phyloP scores from a whole-genome alignment of 2,329 filamentous ascomycete genomes.

The Metarhizium humberi region DNA sequence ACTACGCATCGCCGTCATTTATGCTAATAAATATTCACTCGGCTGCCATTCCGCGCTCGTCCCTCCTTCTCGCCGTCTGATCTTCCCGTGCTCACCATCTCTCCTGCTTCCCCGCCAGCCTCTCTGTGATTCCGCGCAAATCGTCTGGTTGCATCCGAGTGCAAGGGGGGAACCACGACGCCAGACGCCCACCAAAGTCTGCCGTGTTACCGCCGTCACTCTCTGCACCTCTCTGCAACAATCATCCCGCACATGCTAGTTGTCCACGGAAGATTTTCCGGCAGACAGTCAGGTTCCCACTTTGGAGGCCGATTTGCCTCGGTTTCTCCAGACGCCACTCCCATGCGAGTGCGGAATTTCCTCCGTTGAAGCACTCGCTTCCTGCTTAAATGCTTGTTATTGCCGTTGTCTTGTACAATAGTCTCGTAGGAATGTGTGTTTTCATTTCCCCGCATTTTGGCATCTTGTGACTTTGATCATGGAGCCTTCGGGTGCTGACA shows the following conservation, averaged over 20 bases:
- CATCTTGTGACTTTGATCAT: conserved; percentile 16
- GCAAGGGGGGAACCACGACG: too few relatives aligned
- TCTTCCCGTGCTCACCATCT: too few relatives aligned
- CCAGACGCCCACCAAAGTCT: background rate
- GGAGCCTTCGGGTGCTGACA: conserved; percentile 35
- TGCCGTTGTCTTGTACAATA: background rate
- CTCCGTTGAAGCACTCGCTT: background rate
- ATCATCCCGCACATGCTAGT: background rate
- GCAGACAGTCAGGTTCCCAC: background rate
- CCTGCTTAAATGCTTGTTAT: background rate
- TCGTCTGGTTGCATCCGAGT: too few relatives aligned
- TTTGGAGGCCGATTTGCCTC: background rate
- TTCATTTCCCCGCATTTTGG: background rate
- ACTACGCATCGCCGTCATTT: too few relatives aligned
- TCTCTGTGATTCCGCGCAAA: too few relatives aligned
- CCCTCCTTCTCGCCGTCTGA: too few relatives aligned
- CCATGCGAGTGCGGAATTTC: background rate
- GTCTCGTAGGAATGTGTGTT: background rate
- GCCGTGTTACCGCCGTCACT: too few relatives aligned
- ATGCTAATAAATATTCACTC: too few relatives aligned
- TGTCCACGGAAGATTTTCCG: background rate
- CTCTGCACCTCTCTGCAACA: too few relatives aligned
- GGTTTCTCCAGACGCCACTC: background rate
- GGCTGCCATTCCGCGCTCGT: too few relatives aligned
- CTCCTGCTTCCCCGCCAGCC: too few relatives aligned